A percentile compares a stretch with the other conserved stretches of the same genome.
phyloP scores from a whole-genome alignment of 768 basidiomycete species.

The Trametes cingulata region DNA sequence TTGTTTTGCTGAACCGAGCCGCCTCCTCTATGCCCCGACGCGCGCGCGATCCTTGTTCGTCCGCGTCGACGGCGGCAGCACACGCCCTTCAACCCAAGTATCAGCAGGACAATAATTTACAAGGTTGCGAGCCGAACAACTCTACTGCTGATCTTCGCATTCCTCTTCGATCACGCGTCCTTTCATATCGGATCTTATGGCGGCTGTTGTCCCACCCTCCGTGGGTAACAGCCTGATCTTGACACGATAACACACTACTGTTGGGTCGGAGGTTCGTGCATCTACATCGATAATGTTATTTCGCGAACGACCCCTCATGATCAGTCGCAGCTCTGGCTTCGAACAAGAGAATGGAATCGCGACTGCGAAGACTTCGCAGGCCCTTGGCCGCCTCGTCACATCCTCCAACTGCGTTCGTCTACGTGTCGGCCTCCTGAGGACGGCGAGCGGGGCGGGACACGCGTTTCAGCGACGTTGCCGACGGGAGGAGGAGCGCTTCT shows the following conservation, averaged over 20 bases:
- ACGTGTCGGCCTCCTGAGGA: neutral
- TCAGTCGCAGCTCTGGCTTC: neutral
- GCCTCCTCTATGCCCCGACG: neutral
- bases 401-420: neutral
- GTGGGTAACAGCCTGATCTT: conserved; percentile 12
- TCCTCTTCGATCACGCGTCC: conserved; percentile 11
- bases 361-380: neutral
- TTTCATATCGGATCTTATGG: conserved; percentile 24
- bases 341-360: conserved; percentile 5
- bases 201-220: conserved; percentile 13
- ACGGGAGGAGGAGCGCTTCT: conserved; percentile 5
- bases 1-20: neutral
- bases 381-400: neutral
- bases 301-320: conserved; percentile 5
- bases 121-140: conserved; percentile 6
- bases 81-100: neutral
- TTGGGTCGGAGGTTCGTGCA: conserved; percentile 11
- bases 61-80: neutral
- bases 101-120: neutral
- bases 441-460: neutral
- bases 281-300: conserved; percentile 7
- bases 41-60: neutral
- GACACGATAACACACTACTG: conserved; percentile 4
- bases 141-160: conserved; percentile 13
- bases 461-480: conserved; percentile 15